Percentiles rank a stretch among this genome's conserved stretches.
Evolutionary conservation across 768 basidiomycete genomes (phyloP).

Genomic region (Porphyrellus cyaneotinctus): DNA sequence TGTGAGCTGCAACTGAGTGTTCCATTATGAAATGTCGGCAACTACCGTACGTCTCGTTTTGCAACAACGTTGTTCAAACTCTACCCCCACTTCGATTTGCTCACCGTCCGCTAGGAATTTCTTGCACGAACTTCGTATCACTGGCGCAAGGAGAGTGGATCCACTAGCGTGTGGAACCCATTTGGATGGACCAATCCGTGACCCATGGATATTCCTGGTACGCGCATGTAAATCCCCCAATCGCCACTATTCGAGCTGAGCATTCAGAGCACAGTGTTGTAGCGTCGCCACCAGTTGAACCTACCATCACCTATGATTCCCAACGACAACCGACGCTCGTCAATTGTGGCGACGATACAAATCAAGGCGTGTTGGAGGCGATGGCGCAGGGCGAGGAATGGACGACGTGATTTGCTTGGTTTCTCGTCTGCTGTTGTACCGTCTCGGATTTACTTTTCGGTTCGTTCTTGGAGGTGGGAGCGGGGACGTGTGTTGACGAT

Average conservation of each 20-base stretch:
- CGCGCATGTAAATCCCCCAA: background rate
- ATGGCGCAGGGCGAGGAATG: slow-evolving; percentile 47
- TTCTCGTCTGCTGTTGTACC: slow-evolving; percentile 69
- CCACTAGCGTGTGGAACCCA: background rate
- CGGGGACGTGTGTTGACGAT: slow-evolving; percentile 1
- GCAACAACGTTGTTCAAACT: too few relatives aligned
- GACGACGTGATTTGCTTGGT: slow-evolving; percentile 73
- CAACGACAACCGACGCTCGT: background rate
- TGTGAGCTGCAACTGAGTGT: too few relatives aligned
- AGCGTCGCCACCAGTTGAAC: background rate
- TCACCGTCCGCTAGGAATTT: too few relatives aligned
- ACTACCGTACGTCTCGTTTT: too few relatives aligned
- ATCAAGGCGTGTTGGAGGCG: slow-evolving; percentile 14
- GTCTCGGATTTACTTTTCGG: slow-evolving; percentile 77
- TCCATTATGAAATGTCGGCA: too few relatives aligned
- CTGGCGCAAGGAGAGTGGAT: too few relatives aligned
- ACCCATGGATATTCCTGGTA: background rate
- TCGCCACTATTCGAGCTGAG: background rate
- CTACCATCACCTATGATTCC: background rate
- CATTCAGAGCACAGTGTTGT: background rate
- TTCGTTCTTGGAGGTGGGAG: slow-evolving; percentile 28
- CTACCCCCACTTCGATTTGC: too few relatives aligned
- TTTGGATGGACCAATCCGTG: background rate
- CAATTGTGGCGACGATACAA: background rate
- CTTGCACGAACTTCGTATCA: too few relatives aligned